phyloP scores from a whole-genome alignment of 345 rosid species.

The Euclidium syriacum region DNA sequence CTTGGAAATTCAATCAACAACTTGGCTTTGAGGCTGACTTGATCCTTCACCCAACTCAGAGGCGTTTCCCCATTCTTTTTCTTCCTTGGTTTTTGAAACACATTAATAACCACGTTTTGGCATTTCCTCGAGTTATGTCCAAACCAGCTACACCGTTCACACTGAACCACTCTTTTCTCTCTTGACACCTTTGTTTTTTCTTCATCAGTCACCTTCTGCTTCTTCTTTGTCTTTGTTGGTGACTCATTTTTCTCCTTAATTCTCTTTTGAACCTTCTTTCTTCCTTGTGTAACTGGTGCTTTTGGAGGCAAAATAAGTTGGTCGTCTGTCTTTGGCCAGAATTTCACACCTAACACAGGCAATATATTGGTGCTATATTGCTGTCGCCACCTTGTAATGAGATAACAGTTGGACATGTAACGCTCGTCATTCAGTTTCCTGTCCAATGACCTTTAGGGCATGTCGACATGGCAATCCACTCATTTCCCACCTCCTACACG shows the following conservation, averaged over 20 bases:
- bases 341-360: too few species aligned
- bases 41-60: neutral
- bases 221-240: neutral
- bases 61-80: neutral
- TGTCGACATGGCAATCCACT: neutral
- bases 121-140: neutral
- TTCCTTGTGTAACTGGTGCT: too few species aligned
- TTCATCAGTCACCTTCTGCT: too few species aligned
- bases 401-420: neutral
- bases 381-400: neutral
- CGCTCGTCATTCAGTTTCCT: neutral
- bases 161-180: neutral
- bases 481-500: neutral
- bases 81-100: neutral
- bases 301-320: too few species aligned
- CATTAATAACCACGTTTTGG: neutral
- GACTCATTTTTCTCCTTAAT: neutral
- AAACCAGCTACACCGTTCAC: neutral
- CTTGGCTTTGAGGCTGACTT: neutral
- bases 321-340: too few species aligned
- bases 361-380: too few species aligned
- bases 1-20: neutral
- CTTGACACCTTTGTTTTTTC: neutral
- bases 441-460: neutral
- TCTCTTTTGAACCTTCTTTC: neutral